Evolutionary conservation across 495 filamentous ascomycete species (phyloP).

Genomic region (Neurospora sp.): DNA sequence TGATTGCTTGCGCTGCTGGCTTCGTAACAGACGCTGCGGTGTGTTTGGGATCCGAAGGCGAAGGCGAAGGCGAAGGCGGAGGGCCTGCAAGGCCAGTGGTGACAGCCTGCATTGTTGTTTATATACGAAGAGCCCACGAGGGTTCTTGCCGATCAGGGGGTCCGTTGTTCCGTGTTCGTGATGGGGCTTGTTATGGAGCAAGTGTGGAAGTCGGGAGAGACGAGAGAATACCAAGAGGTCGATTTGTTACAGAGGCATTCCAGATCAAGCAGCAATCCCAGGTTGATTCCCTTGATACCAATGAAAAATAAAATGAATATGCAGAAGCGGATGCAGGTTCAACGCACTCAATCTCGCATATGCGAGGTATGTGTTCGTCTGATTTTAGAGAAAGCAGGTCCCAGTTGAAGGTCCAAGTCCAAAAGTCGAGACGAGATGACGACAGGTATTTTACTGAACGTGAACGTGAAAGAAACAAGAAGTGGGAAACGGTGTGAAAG

Average conservation of each 20-base stretch:
- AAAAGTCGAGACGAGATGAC: not conserved
- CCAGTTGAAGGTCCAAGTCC: not conserved
- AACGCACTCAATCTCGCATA: not conserved
- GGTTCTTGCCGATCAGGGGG: not conserved
- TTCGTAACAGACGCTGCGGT: not conserved
- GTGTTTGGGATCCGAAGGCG: not conserved
- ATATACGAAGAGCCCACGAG: not conserved
- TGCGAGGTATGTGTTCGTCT: not conserved
- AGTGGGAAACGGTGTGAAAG: not conserved
- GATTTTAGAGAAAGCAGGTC: not conserved
- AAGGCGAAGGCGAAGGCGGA: not conserved
- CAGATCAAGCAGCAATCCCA: not conserved
- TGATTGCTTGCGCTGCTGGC: not conserved
- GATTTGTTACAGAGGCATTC: not conserved
- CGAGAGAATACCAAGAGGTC: not conserved
- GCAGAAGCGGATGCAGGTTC: not conserved
- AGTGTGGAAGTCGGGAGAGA: not conserved
- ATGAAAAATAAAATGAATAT: not conserved
- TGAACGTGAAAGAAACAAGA: not conserved
- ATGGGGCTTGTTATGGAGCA: not conserved
- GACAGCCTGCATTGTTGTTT: slow-evolving; percentile 8
- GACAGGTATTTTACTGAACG: not conserved
- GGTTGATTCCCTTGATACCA: not conserved
- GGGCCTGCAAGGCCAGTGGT: not conserved
- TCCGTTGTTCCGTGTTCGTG: not conserved